Percentiles rank a stretch among this genome's conserved stretches.
These are phyloP conservation scores for Phytophthora rubi DNA, from an alignment of 352 stramenopile genomes.

Conservation along the genomic window DNA sequence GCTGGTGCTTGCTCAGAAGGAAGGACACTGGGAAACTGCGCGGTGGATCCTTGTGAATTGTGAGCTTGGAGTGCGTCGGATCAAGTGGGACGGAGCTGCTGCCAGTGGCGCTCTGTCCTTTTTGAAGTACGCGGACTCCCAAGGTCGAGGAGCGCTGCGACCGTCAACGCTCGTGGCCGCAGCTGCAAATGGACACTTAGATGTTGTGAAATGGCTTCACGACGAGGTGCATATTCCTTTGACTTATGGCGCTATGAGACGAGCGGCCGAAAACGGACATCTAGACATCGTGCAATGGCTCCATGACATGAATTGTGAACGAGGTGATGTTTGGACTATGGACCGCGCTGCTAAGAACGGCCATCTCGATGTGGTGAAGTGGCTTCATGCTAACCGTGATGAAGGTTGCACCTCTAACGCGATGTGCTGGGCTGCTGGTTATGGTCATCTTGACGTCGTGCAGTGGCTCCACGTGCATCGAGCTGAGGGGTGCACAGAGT, in stretches of 20 bases:
- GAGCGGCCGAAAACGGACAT: slow-evolving; percentile 27
- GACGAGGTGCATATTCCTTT: slow-evolving; percentile 10
- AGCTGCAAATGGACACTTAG: slow-evolving; percentile 33
- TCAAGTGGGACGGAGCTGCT: slow-evolving; percentile 27
- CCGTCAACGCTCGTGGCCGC: slow-evolving; percentile 17
- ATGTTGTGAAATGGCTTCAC: slow-evolving; percentile 32
- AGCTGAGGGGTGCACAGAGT: slow-evolving; percentile 23
- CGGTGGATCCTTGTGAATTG: slow-evolving; percentile 34
- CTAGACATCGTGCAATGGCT: slow-evolving; percentile 33
- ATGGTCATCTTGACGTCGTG: slow-evolving; percentile 30
- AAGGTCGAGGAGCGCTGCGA: slow-evolving; percentile 4
- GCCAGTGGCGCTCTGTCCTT: slow-evolving; percentile 24
- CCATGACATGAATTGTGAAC: slow-evolving; percentile 12
- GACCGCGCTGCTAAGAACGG: slow-evolving; percentile 22
- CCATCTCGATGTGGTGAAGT: slow-evolving; percentile 27
- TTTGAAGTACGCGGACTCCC: slow-evolving; percentile 29
- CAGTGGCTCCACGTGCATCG: slow-evolving; percentile 29
- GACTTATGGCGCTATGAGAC: slow-evolving; percentile 27
- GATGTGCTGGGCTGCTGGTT: slow-evolving; percentile 30
- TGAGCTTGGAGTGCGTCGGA: slow-evolving; percentile 5
- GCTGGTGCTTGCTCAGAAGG: slow-evolving; percentile 22
- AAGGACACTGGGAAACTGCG: slow-evolving; percentile 19
- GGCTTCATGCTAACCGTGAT: slow-evolving; percentile 30
- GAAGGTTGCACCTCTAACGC: slow-evolving; percentile 32
- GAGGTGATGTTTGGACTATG: slow-evolving; percentile 21